phyloP scores from a whole-genome alignment of 345 rosid species.

The Euphorbia tirucalli region DNA sequence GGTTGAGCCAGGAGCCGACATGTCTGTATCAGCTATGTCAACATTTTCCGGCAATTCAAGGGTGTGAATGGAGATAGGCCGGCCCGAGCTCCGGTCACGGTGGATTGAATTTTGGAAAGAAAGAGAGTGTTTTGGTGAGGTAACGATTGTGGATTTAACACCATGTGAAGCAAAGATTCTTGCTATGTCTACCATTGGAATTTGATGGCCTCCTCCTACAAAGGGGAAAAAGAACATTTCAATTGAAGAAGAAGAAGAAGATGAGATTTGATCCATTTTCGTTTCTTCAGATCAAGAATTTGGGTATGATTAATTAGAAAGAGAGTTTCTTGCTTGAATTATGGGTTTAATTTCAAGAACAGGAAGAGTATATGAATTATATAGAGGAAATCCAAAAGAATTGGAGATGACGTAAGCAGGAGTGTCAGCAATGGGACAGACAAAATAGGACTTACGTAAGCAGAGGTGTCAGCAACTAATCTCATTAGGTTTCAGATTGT shows the following conservation, averaged over 20 bases:
- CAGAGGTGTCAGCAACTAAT: slow-evolving; percentile 12
- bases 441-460: neutral
- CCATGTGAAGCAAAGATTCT: slow-evolving; percentile 43
- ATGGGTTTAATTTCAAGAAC: neutral
- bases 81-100: slow-evolving; percentile 32
- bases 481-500: neutral
- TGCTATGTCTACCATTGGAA: slow-evolving; percentile 52
- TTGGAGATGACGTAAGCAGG: neutral
- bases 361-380: neutral
- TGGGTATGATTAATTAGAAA: too few relatives aligned
- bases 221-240: slow-evolving; percentile 50
- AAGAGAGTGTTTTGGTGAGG: slow-evolving; percentile 33
- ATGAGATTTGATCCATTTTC: neutral
- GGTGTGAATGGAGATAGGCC: slow-evolving; percentile 24
- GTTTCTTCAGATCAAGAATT: neutral
- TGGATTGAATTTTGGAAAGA: slow-evolving; percentile 27
- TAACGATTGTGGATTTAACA: slow-evolving; percentile 28
- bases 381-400: neutral
- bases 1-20: slow-evolving; percentile 33
- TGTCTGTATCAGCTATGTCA: slow-evolving; percentile 27
- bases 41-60: slow-evolving; percentile 23
- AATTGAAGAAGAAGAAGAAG: slow-evolving; percentile 9
- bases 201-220: slow-evolving; percentile 49
- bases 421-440: neutral
- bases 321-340: neutral